phyloP scores from a whole-genome alignment of 208 protist species.

The Herpetomonas samuelpessoai region DNA sequence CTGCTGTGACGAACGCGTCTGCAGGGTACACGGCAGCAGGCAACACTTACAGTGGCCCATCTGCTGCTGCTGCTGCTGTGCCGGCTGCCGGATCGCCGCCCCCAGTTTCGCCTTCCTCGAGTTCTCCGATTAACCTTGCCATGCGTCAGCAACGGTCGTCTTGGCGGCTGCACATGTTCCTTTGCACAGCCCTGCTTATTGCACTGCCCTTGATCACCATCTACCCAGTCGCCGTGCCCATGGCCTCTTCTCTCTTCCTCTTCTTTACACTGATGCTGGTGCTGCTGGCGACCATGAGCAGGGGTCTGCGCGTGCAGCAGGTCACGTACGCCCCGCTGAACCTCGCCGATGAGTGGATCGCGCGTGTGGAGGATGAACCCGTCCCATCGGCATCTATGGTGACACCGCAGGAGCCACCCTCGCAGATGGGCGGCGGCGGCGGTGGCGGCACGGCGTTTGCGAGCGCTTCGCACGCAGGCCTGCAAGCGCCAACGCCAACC shows the following conservation, averaged over 20 bases:
- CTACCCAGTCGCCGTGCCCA: conserved; percentile 42
- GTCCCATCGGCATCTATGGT: too few relatives aligned
- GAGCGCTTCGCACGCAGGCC: too few relatives aligned
- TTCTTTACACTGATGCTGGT: conserved; percentile 28
- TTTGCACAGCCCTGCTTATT: conserved; percentile 23
- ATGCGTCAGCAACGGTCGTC: conserved; percentile 27
- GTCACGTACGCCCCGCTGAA: conserved; percentile 37
- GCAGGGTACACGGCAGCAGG: too few relatives aligned
- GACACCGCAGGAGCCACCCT: too few relatives aligned
- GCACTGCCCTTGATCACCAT: conserved; percentile 40
- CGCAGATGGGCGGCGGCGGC: too few relatives aligned
- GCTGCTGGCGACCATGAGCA: conserved; percentile 22
- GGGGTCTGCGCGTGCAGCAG: conserved; percentile 35
- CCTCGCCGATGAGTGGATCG: conserved; percentile 33
- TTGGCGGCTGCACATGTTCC: conserved; percentile 44
- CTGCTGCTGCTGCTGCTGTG: too few relatives aligned
- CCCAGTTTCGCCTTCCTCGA: conserved; percentile 25
- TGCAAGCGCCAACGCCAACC: too few relatives aligned
- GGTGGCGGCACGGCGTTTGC: too few relatives aligned
- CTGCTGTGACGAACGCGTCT: too few relatives aligned
- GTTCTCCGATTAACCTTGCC: conserved; percentile 17
- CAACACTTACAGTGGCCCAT: too few relatives aligned
- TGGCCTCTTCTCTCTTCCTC: conserved; percentile 27
- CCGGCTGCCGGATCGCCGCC: too few relatives aligned
- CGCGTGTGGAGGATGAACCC: conserved; percentile 2